Evolutionary conservation across 2,329 filamentous ascomycete genomes (phyloP).

Genomic region (Aspergillus fischeri): DNA sequence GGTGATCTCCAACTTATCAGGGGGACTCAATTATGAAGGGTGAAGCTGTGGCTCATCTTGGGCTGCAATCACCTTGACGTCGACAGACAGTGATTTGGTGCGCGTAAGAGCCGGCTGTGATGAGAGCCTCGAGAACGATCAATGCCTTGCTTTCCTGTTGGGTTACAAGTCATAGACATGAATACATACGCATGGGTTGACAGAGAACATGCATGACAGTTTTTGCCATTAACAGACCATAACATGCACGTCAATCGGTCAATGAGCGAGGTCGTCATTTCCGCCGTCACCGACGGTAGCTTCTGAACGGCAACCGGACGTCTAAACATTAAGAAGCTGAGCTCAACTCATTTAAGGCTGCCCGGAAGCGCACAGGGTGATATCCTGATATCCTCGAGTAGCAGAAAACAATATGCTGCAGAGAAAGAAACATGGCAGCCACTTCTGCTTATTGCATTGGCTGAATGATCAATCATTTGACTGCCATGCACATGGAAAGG

Average conservation of each 20-base stretch:
- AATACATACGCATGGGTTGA: background rate
- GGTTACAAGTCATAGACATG: background rate
- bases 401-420: background rate
- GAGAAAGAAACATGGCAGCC: background rate
- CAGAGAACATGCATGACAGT: background rate
- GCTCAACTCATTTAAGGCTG: background rate
- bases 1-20: too few relatives aligned
- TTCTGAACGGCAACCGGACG: background rate
- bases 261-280: background rate
- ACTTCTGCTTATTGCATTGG: background rate
- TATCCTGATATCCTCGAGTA: background rate
- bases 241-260: background rate
- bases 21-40: too few relatives aligned
- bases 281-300: background rate
- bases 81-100: background rate
- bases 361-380: background rate
- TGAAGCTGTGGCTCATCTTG: background rate
- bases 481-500: background rate
- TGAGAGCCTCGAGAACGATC: background rate
- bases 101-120: background rate
- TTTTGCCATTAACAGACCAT: background rate
- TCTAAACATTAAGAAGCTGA: background rate
- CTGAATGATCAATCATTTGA: background rate
- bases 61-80: background rate
- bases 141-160: background rate